Base-by-base conservation (phyloP, 805 yeast genomes). In the Zygoascus biomembranicola region DNA sequence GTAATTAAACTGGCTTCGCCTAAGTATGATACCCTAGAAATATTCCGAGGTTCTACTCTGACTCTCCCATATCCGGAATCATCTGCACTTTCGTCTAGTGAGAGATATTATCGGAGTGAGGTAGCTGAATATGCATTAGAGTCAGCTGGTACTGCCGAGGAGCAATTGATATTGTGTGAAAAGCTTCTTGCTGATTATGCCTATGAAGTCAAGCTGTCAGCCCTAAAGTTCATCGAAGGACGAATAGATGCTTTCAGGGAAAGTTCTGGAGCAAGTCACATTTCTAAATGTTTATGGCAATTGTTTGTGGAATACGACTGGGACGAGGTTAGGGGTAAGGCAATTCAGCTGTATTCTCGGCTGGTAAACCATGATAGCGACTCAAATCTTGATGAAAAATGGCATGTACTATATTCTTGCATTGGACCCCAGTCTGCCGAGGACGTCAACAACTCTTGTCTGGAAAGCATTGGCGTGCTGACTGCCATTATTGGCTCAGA, bases 401-500 rank as follows among this genome's bases (percentile, higher is more conserved):
- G 71, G 60, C 54, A 63, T 2, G 49, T 66, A 13, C 64, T 76
- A 42, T 64, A 68, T 32, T 55, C 61, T 2, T 57, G 68, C 14
- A 57, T 70, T n/a, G 64, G 66, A 32, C 59, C 63, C 2, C 53
- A 62, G 4, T 66, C 66, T 28, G 73, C 77, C 45, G 82, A 78
- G 53, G 77, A 74, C 28, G 66, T 79, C n/a, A 72, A 68, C 53
- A 67, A 77, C 18, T 69, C 78, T 2, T 71, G 81, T 0, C 60
- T 83, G 14, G 82, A 79, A 61, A 70, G 78, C 1, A 62, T 81
- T 10, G 87, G 87, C 0, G 66, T 74, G 1, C 65, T 74, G 32
- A 65, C 73, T 14, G 20, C 44, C 13, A 16, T 18, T 6, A 4
- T 52, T 18, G 62, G 66, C 1, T 48, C 51, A 4, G 53, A 52